These are phyloP conservation scores for Podospora fimiseda DNA, from an alignment of 495 filamentous ascomycete species.

Conservation along the genomic window DNA sequence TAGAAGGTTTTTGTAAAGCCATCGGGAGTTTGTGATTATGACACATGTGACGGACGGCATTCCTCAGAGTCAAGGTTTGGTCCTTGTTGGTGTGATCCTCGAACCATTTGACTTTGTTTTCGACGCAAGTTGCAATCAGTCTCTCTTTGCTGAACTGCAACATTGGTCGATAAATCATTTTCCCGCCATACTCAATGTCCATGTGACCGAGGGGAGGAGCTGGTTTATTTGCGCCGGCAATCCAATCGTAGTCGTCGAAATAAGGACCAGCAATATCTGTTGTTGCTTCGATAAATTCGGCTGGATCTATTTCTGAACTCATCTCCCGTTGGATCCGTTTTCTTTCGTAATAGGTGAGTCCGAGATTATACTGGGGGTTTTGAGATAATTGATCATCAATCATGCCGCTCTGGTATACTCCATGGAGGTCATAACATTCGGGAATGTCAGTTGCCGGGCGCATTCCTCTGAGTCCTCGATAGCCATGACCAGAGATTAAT, in stretches of 20 bases:
- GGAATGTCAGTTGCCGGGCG: conserved; percentile 59
- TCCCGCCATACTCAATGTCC: conserved; percentile 58
- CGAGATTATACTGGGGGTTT: conserved; percentile 24
- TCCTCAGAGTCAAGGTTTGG: conserved; percentile 67
- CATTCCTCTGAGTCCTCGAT: conserved; percentile 67
- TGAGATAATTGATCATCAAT: conserved; percentile 31
- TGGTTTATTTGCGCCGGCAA: conserved; percentile 13
- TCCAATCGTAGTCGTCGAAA: conserved; percentile 20
- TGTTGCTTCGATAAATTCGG: conserved; percentile 6
- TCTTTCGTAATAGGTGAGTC: conserved; percentile 10
- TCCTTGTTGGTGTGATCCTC: conserved; percentile 85
- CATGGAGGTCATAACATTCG: conserved; percentile 70
- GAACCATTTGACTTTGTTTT: conserved; percentile 61
- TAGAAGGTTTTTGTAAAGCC: conserved; percentile 59
- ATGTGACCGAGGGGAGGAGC: conserved; percentile 17
- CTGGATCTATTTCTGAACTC: conserved; percentile 17
- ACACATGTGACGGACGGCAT: conserved; percentile 67
- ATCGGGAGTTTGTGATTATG: conserved; percentile 53
- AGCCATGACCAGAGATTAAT: conserved; percentile 53
- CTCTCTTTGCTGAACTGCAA: conserved; percentile 64
- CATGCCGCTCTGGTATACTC: conserved; percentile 61
- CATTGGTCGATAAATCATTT: conserved; percentile 69
- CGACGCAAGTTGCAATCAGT: conserved; percentile 65
- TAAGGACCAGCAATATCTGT: conserved; percentile 7
- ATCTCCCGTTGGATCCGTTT: conserved; percentile 19